These are phyloP conservation scores for Kodamaea kaohsiungensis DNA, from an alignment of 805 yeast genomes.

Conservation along the genomic window DNA sequence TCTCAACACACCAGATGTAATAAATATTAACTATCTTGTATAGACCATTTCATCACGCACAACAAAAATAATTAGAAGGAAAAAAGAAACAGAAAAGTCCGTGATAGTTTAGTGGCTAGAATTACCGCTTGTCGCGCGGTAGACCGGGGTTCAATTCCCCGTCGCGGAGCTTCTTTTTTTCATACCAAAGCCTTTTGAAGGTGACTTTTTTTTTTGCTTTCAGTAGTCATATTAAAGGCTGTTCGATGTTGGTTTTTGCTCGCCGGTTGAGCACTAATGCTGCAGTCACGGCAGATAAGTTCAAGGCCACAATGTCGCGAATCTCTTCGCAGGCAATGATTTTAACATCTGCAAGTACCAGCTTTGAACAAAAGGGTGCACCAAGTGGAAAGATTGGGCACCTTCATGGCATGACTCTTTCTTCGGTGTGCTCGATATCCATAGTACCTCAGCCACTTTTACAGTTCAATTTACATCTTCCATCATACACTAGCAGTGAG, in stretches of 20 bases:
- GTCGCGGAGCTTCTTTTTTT: conserved; percentile 20
- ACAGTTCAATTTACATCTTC: conserved; percentile 84
- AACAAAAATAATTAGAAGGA: not conserved
- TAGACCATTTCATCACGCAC: too few species aligned
- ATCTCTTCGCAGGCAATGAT: conserved; percentile 46
- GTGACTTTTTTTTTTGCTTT: not conserved
- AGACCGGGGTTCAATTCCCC: conserved; percentile 26
- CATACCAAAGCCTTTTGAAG: not conserved
- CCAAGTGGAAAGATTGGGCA: conserved; percentile 11
- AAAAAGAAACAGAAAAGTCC: conserved; percentile 5
- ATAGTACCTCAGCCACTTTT: conserved; percentile 74
- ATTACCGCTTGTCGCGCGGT: conserved; percentile 25
- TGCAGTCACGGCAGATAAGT: conserved; percentile 15
- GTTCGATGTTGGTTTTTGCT: not conserved
- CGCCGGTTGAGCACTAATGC: conserved; percentile 4
- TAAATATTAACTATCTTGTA: too few species aligned
- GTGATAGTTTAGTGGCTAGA: conserved; percentile 11
- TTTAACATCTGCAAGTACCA: conserved; percentile 33
- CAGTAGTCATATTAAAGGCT: too few species aligned
- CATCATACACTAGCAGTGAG: conserved; percentile 74
- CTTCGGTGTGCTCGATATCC: conserved; percentile 83
- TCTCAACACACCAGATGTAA: too few species aligned
- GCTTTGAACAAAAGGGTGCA: not conserved
- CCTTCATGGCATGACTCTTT: conserved; percentile 77
- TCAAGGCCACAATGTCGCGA: conserved; percentile 37